Conservation (phyloP, 495 filamentous ascomycete species). For the Sphaerosporella brunnea region DNA sequence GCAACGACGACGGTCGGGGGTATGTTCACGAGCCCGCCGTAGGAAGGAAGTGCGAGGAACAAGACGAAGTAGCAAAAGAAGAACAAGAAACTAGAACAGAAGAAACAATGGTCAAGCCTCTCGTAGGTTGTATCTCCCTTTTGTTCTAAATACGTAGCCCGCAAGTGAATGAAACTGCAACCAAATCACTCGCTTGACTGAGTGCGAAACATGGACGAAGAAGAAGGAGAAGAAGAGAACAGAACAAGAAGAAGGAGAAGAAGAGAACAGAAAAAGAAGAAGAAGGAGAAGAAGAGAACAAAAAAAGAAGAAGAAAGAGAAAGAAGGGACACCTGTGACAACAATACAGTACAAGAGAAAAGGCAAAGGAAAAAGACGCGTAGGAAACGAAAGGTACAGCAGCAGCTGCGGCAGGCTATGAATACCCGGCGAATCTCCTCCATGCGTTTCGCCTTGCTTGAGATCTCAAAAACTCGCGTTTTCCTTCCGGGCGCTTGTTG, state of each 20-base stretch:
- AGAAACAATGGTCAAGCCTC: too few species aligned
- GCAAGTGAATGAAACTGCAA: conserved; percentile 2
- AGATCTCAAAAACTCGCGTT: too few species aligned
- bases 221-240: not conserved
- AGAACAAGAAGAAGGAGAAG: not conserved
- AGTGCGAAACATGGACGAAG: not conserved
- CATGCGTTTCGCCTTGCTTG: too few species aligned
- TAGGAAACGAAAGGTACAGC: not conserved
- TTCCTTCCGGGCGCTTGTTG: too few species aligned
- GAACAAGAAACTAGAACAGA: not conserved
- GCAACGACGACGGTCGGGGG: not conserved
- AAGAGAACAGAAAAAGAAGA: not conserved
- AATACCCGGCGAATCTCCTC: too few species aligned
- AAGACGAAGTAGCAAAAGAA: not conserved
- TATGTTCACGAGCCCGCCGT: not conserved
- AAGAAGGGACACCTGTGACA: not conserved
- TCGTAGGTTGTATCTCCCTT: not conserved
- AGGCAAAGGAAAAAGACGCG: not conserved
- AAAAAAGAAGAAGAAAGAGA: not conserved
- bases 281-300: not conserved
- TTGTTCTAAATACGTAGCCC: not conserved
- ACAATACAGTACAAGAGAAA: not conserved
- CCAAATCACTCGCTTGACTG: not conserved
- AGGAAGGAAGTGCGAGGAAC: not conserved
- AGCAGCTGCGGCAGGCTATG: too few species aligned